Base-by-base conservation (phyloP, 2,329 filamentous ascomycete genomes). In the Ceratocystis cacaofunesta region DNA sequence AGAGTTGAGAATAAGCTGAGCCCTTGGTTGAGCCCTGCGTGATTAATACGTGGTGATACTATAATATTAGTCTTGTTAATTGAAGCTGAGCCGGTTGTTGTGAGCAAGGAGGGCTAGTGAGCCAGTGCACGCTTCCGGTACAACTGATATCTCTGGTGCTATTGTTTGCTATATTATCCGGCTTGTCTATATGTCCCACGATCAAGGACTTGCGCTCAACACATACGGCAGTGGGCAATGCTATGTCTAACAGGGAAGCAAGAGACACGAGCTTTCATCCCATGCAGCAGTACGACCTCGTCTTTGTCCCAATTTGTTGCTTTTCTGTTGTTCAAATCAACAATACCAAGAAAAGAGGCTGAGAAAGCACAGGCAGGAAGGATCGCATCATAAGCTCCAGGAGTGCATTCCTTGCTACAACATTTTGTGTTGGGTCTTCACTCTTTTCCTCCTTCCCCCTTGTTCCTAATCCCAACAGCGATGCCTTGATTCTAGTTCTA, bases 11-110 rank as follows among this genome's bases (percentile, higher is more conserved):
- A 58, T 5, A 58, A 25, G 52, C 52, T 8, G 52, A 58, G n/a
- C 52, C 52, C 52, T 58, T 32, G 52, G 28, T 58, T 30, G 48
- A 52, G 8, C 19, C 36, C 48, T 8, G 19, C 48, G 48, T 52
- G 19, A 52, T 52, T 52, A 52, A 52, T 52, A 25, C 3, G 48
- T 15, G 28, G 25, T n/a, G 25, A 30, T 5, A 30, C 22, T 58
- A 58, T 58, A 58, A 25, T 58, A 58, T 58, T 58, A 58, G 52
- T 58, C 28, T 25, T 36, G 52, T 36, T 58, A 58, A 58, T 58
- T 58, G 28, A 17, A 58, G 12, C 12, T 22, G 3, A 30, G 52
- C 22, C 30, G 52, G 22, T 30, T 25, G 25, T 1, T 32, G 8
- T 32, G 28, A 6, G 48, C 48, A 28, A 52, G 48, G 36, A 12